Evolutionary conservation across 371 early-diverging fungal genomes (phyloP), one percentile per base, ranked within the genome.

Genomic region (Rhizomucor pusillus): DNA sequence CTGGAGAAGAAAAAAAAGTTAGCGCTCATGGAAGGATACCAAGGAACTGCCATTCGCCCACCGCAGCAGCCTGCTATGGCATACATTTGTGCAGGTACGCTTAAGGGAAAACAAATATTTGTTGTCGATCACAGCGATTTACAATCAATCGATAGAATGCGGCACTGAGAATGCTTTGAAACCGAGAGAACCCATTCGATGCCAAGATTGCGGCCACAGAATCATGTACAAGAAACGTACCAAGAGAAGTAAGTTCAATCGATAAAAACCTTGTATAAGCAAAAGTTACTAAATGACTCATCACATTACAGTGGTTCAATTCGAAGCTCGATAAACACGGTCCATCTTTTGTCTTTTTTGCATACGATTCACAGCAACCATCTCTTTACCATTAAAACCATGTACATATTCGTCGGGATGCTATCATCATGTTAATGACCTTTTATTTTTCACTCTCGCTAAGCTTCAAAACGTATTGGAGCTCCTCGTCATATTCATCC

Each of bases 181-280:
- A 68, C 94, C 94, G 37, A 80, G 87, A 65, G 97, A 96, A 66
- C 93, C 97, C 43, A 93, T 97, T 55, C 93, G 95, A 65, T 97
- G 97, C 80, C 88, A 88, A 51, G 92, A 94, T 59, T 96, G 97
- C 67, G 97, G 97, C 19, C 91, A 94, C 79, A 81, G 97, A 66
- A 93, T 97, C 61, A 86, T 97, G 89, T 93, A 95, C 80, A 97
- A 97, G 81, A 93, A 93, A 82, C 85, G 97, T 59, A 97, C 97
- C 45, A 90, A 86, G 80, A 73, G 93, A 81, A 95, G 93, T 93
- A 80, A 52, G 90, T 73, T 3, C 11, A 4, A 36, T 5, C 1
- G 3, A 7, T 5, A 29, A 3, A n/a, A n/a, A 16, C 10, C 35
- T 10, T 23, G 3, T 14, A 36, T 19, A 7, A 11, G 7, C 20